Evolutionary conservation across 345 rosid genomes (phyloP).

Genomic region (Lumnitzera littorea): DNA sequence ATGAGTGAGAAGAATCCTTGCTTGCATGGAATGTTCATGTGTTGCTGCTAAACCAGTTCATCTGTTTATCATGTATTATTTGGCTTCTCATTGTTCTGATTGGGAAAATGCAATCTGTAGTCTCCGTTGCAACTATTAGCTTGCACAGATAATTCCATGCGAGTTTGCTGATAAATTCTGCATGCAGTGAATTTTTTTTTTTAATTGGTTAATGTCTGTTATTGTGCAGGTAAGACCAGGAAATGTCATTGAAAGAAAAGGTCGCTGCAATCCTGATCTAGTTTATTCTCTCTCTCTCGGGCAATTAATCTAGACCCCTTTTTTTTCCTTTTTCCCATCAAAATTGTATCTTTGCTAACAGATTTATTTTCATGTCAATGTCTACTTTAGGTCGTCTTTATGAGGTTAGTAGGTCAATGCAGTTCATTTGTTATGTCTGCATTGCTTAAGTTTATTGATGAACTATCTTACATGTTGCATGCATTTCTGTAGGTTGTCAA

Average conservation of each 20-base stretch:
- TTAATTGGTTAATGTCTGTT: too few relatives aligned
- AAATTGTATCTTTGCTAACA: background rate
- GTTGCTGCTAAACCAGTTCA: too few relatives aligned
- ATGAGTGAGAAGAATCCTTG: too few relatives aligned
- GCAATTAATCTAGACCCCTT: background rate
- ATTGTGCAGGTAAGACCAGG: slow-evolving; percentile 65
- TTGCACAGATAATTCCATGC: too few relatives aligned
- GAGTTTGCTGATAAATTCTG: too few relatives aligned
- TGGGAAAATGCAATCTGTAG: too few relatives aligned
- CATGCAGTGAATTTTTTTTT: too few relatives aligned
- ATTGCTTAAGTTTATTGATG: background rate
- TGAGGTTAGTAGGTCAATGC: slow-evolving; percentile 35
- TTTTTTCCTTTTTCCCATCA: background rate
- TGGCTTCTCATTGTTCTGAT: too few relatives aligned
- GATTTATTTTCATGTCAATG: background rate
- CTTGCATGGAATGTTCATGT: too few relatives aligned
- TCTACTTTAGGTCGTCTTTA: slow-evolving; percentile 56
- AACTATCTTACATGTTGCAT: slow-evolving; percentile 1
- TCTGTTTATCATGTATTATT: too few relatives aligned
- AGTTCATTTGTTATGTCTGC: background rate
- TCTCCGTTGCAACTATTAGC: too few relatives aligned
- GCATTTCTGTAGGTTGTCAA: slow-evolving; percentile 50
- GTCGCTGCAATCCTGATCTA: slow-evolving; percentile 16
- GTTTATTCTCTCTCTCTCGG: background rate
- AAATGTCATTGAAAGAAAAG: slow-evolving; percentile 82